A percentile compares a stretch with the other conserved stretches of the same genome.
phyloP scores from a whole-genome alignment of 2,329 filamentous ascomycete species.

The Beauveria rudraprayagi region DNA sequence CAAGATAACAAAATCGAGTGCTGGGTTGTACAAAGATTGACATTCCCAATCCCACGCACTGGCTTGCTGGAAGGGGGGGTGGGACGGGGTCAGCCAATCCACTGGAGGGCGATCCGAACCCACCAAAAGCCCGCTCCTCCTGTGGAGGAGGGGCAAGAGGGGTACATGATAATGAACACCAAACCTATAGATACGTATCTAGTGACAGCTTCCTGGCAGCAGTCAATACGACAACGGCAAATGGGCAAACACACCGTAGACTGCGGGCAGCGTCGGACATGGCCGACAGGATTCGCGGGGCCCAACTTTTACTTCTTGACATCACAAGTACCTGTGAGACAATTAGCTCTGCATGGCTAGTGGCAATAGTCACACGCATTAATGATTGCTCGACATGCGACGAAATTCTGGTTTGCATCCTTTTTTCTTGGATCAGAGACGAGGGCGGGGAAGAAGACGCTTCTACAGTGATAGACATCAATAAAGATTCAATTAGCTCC shows the following conservation, averaged over 20 bases:
- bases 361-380: no score
- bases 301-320: not conserved
- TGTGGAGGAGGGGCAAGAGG: no score
- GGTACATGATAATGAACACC: no score
- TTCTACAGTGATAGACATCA: not conserved
- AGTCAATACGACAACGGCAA: no score
- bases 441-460: no score
- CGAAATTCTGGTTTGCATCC: no score
- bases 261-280: not conserved
- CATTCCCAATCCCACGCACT: not conserved
- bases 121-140: not conserved
- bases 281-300: not conserved
- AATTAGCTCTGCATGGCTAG: not conserved
- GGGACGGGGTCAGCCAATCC: not conserved
- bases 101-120: not conserved
- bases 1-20: not conserved
- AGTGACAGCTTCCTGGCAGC: no score
- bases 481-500: not conserved
- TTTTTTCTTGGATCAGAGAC: no score
- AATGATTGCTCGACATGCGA: no score
- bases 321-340: conserved; percentile 1
- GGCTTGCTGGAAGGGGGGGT: not conserved
- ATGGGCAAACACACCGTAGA: no score
- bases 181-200: no score
- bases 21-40: no score